phyloP scores from a whole-genome alignment of 2,329 filamentous ascomycete species.

The Microcyclospora tardicrescens region DNA sequence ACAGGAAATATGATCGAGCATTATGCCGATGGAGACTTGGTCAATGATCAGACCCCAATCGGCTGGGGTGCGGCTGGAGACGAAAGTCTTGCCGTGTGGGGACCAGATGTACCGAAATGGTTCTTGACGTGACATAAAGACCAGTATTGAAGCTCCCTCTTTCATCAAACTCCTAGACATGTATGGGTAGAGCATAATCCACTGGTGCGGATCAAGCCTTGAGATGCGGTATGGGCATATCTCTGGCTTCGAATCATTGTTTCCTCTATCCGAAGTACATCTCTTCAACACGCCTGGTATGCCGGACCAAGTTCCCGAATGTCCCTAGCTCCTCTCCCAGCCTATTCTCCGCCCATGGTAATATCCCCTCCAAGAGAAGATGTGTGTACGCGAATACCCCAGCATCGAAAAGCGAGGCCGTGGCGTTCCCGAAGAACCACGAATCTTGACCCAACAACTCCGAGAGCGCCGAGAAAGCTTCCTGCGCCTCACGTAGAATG shows the following conservation, averaged over 20 bases:
- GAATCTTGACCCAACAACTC: slow-evolving; percentile 41
- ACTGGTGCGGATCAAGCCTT: no score
- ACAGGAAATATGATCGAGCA: slow-evolving; percentile 42
- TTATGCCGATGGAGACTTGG: slow-evolving; percentile 57
- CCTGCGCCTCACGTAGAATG: slow-evolving; percentile 47
- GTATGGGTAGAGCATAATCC: no score
- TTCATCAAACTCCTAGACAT: no score
- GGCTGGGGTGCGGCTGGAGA: slow-evolving; percentile 26
- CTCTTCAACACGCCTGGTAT: slow-evolving; percentile 46
- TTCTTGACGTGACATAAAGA: slow-evolving; percentile 10
- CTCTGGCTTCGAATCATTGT: no score
- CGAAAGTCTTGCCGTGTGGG: slow-evolving; percentile 18
- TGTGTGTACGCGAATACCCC: slow-evolving; percentile 83
- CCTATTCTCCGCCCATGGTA: slow-evolving; percentile 52
- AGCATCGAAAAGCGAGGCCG: slow-evolving; percentile 71
- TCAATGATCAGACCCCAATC: slow-evolving; percentile 40
- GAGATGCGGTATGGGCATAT: no score
- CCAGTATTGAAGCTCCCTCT: no score
- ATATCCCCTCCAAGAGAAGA: slow-evolving; percentile 52
- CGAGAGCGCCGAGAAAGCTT: slow-evolving; percentile 51
- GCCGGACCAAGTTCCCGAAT: slow-evolving; percentile 50
- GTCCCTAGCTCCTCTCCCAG: slow-evolving; percentile 45
- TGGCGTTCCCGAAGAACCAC: slow-evolving; percentile 47
- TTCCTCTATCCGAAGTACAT: slow-evolving; percentile 30
- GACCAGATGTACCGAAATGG: slow-evolving; percentile 19